A percentile compares a stretch with the other conserved stretches of the same genome.
phyloP scores from a whole-genome alignment of 257 asterid species.

The Fraxinus excelsior region DNA sequence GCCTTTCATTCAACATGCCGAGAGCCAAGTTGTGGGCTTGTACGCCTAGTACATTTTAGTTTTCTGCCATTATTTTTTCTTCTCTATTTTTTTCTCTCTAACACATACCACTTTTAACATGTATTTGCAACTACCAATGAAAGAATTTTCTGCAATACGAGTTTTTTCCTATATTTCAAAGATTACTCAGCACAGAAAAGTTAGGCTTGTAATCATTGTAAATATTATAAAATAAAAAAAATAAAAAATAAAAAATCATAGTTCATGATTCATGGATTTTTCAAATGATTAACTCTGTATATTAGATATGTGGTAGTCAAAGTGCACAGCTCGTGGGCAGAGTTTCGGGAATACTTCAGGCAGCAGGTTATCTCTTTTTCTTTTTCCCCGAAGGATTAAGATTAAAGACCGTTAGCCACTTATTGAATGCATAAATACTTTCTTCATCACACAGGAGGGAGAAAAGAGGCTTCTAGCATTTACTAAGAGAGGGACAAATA shows the following conservation, averaged over 20 bases:
- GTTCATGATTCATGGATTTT: not conserved
- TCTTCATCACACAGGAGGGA: constrained; percentile 55
- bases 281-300: constrained; percentile 46
- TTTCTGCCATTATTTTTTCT: not conserved
- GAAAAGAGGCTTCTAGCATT: constrained; percentile 92
- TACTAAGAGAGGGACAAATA: constrained; percentile 74
- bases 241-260: not conserved
- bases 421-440: constrained; percentile 20
- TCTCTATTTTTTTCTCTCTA: not conserved
- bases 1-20: not conserved
- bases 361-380: constrained; percentile 57
- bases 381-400: constrained; percentile 5
- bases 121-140: not conserved
- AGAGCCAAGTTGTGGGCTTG: not conserved
- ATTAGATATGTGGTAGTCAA: constrained; percentile 84
- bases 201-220: not conserved
- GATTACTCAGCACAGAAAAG: not conserved
- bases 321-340: constrained; percentile 86
- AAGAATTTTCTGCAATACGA: not conserved
- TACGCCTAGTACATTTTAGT: not conserved
- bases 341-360: constrained; percentile 74
- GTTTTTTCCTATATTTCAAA: constrained; percentile 10
- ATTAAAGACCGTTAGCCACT: constrained; percentile 8
- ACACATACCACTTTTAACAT: not conserved
- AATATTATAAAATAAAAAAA: too few relatives aligned